Percentiles rank a stretch among this genome's conserved stretches.
Conservation (phyloP, 2,329 filamentous ascomycete genomes). For the Plectosphaerella cucumerina region DNA sequence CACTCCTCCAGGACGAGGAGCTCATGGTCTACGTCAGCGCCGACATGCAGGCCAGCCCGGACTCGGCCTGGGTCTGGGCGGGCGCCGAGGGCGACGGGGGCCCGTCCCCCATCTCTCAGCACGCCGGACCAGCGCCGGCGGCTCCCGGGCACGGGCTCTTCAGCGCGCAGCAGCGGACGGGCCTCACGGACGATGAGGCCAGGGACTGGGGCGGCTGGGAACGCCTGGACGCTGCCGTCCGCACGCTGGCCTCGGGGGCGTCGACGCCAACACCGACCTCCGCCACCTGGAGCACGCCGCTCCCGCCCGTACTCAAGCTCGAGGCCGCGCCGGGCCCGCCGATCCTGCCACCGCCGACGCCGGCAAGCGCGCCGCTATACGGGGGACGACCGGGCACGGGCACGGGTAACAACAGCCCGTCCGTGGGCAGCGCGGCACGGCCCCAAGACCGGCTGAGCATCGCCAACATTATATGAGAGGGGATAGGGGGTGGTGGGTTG, state of each 20-base stretch:
- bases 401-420: slow-evolving; percentile 22
- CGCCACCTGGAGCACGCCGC: slow-evolving; percentile 24
- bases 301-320: slow-evolving; percentile 29
- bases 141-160: slow-evolving; percentile 32
- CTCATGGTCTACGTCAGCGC: slow-evolving; percentile 81
- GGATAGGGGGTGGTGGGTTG: background rate
- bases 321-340: slow-evolving; percentile 19
- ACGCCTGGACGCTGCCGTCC: slow-evolving; percentile 53
- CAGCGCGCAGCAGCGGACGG: slow-evolving; percentile 43
- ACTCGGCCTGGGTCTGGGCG: slow-evolving; percentile 81
- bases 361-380: slow-evolving; percentile 13
- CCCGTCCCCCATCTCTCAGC: slow-evolving; percentile 10
- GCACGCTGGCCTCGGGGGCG: slow-evolving; percentile 20
- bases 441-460: slow-evolving; percentile 34
- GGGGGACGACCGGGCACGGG: slow-evolving; percentile 17
- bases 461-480: slow-evolving; percentile 38
- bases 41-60: slow-evolving; percentile 76
- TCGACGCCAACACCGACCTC: slow-evolving; percentile 25
- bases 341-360: slow-evolving; percentile 18
- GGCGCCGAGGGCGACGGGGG: slow-evolving; percentile 48
- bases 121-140: slow-evolving; percentile 11
- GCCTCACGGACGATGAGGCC: slow-evolving; percentile 51
- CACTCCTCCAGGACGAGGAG: slow-evolving; percentile 68
- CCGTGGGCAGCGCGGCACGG: slow-evolving; percentile 16
- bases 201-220: slow-evolving; percentile 80